Base-by-base conservation (phyloP, 73 alveolate genomes). In the Paramecium sexaurelia region DNA sequence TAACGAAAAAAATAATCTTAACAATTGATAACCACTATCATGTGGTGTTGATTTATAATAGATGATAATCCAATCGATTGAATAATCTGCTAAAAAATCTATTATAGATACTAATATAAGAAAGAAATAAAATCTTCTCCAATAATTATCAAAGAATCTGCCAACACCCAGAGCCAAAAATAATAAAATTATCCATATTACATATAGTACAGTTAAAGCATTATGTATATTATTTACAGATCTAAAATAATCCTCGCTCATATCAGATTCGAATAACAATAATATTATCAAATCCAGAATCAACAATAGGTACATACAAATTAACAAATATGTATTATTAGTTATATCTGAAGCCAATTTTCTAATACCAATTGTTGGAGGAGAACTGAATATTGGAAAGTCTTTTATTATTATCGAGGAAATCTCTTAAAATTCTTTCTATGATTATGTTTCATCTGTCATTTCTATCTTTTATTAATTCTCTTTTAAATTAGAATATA, bases 71-170 rank as follows among this genome's bases (percentile, higher is more conserved):
- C 90, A 78, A 78, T 78, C 90, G 1, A 41, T 3, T 11, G 26
- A 24, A 29, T 29, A 45, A 78, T 78, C 90, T 22, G 71, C 43
- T 22, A 78, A 13, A 17, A 78, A 78, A 45, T 78, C 90, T 15
- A 78, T 78, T 19, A 78, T 20, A 1, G 90, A 78, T 39, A 78
- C n/a, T 78, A 78, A 8, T 6, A 43, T 39, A 2, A 78, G 15
- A 37, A 78, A 40, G 15, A 78, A 29, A 43, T 78, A 41, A 78
- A 40, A 78, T 78, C 32, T 39, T 78, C 90, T 78, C 90, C 90
- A 78, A 78, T 37, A 41, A 78, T 78, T 39, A 41, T 78, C 90
- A 6, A 78, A 40, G 24, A 19, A 78, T 78, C 90, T 78, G 19
- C 71, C 40, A 19, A 8, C 13, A 3, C 90, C 90, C 68, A 40